These are phyloP conservation scores for Verticillium klebahnii DNA, from an alignment of 2,329 filamentous ascomycete genomes.

Conservation along the genomic window DNA sequence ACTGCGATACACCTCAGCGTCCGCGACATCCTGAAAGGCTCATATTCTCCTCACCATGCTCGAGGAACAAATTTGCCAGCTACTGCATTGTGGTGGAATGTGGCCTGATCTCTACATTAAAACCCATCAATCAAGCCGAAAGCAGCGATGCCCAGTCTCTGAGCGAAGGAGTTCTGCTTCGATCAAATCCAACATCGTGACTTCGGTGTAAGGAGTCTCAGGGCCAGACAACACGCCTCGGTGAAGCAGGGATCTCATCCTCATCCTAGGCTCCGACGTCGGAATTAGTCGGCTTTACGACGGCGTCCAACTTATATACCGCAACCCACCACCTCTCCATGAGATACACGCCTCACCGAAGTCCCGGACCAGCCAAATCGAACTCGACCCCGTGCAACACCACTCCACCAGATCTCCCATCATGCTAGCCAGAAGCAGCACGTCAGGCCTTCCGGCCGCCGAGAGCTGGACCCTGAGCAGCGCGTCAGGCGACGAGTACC, in stretches of 20 bases:
- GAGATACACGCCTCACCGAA: not conserved
- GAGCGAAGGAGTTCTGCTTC: too few relatives aligned
- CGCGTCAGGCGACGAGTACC: constrained; percentile 15
- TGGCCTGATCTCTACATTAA: too few relatives aligned
- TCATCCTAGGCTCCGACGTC: not conserved
- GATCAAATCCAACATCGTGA: not conserved
- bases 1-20: too few relatives aligned
- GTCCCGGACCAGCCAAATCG: not conserved
- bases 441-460: not conserved
- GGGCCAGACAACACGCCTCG: not conserved
- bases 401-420: not conserved
- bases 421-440: not conserved
- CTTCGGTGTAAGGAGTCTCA: not conserved
- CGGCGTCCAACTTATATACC: not conserved
- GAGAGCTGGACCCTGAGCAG: constrained; percentile 3
- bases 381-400: not conserved
- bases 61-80: too few relatives aligned
- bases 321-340: not conserved
- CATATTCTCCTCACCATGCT: too few relatives aligned
- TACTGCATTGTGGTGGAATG: too few relatives aligned
- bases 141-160: too few relatives aligned
- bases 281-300: not conserved
- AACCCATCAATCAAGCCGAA: too few relatives aligned
- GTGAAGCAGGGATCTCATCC: not conserved
- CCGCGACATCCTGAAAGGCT: too few relatives aligned